Base-by-base conservation (phyloP, 2,329 filamentous ascomycete genomes). In the Colletotrichum plurivorum region DNA sequence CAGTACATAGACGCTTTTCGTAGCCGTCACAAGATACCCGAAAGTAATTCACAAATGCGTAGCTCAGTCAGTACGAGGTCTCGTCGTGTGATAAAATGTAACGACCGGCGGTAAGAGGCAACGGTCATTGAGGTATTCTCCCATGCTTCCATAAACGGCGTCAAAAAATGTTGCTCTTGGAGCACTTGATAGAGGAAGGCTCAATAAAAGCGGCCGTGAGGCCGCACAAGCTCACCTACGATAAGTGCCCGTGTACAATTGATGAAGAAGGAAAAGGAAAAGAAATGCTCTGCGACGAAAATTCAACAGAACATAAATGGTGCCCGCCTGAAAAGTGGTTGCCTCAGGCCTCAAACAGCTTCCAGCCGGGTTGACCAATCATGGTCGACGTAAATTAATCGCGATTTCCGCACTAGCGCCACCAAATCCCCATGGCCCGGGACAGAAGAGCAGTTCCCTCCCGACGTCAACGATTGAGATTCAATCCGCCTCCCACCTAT, bases 71-170 rank as follows among this genome's bases (percentile, higher is more conserved):
- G 22, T 7, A 43, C 20, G 20, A 41, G 13, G 6, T 36, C 8
- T n/a, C 10, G 13, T 69, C 46, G n/a, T 58, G 70, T 43, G 48
- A 64, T 54, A 18, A 51, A 56, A 89, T 92, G 89, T 92, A 84
- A 90, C 89, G 85, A 89, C 89, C 89, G 89, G 87, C 90, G 89
- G 90, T 92, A 92, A 92, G 89, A 90, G 87, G 86, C 87, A 86
- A 74, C 83, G 86, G 82, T 89, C 88, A 88, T 84, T 75, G 86
- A 89, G 84, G 81, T 81, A 79, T 84, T 87, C 88, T 92, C 83
- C 84, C 87, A 87, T 89, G 88, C 88, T 90, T 92, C 90, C 90
- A 92, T 90, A 90, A 89, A 80, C 89, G 88, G 89, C 86, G 89
- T 89, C 79, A 76, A 79, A 76, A 76, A 84, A 84, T 69, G 78